Percentiles rank a stretch among this genome's conserved stretches.
Conservation (phyloP, 2,329 filamentous ascomycete species). For the Fusarium haematococcum region DNA sequence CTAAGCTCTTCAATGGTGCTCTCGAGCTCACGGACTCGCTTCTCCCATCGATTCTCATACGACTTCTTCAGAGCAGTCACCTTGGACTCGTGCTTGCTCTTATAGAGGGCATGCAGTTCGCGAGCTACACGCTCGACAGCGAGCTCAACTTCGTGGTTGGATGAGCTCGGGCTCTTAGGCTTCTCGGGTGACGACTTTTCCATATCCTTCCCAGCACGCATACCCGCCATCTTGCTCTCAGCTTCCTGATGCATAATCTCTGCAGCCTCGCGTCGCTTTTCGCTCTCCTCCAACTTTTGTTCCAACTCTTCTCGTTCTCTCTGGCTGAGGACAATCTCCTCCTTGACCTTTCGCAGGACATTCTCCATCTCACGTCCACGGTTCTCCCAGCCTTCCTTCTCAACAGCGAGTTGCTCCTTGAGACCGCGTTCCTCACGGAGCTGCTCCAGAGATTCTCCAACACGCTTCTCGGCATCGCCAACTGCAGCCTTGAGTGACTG, state of each 20-base stretch:
- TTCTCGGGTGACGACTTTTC: conserved; percentile 55
- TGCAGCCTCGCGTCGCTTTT: conserved; percentile 78
- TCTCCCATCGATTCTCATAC: conserved; percentile 90
- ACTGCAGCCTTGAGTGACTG: conserved; percentile 88
- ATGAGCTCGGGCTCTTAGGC: conserved; percentile 47
- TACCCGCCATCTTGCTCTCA: conserved; percentile 79
- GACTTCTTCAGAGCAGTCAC: conserved; percentile 88
- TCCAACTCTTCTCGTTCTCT: conserved; percentile 85
- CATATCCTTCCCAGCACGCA: conserved; percentile 71
- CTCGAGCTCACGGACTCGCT: conserved; percentile 85
- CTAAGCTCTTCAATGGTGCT: conserved; percentile 74
- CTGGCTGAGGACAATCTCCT: conserved; percentile 82
- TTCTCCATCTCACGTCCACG: conserved; percentile 87
- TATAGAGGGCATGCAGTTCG: conserved; percentile 93
- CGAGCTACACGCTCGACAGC: conserved; percentile 92
- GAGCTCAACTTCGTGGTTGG: conserved; percentile 78
- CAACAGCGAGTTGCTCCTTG: conserved; percentile 78
- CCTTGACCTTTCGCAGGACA: conserved; percentile 81
- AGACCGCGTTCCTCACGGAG: conserved; percentile 80
- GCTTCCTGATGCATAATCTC: conserved; percentile 82
- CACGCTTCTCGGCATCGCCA: conserved; percentile 89
- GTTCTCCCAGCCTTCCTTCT: conserved; percentile 86
- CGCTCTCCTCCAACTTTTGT: conserved; percentile 79
- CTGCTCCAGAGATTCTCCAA: conserved; percentile 86
- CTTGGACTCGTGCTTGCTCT: conserved; percentile 97